Conservation (phyloP, 1,139 yeast species). For the Suhomyces terraborum region DNA sequence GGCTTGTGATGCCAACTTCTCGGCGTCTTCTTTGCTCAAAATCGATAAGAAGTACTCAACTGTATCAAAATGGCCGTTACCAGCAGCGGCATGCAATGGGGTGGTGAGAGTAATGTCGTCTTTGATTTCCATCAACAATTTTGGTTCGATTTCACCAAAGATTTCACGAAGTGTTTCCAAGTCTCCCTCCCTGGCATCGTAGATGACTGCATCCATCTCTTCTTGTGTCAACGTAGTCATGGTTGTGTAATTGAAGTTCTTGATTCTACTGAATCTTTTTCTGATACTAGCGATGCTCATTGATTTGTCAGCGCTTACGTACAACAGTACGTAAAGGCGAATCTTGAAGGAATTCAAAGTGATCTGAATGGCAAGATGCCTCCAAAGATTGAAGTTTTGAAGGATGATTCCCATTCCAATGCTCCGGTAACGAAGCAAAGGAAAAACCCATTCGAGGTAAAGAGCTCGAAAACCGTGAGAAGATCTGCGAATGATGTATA, state of each 20-base stretch:
- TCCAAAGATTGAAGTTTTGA: conserved; percentile 31
- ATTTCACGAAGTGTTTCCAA: conserved; percentile 69
- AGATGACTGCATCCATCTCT: conserved; percentile 77
- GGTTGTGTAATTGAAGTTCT: background rate
- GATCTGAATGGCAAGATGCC: conserved; percentile 17
- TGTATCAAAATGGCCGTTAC: conserved; percentile 83
- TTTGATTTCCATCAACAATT: conserved; percentile 50
- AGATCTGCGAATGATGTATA: conserved; percentile 40
- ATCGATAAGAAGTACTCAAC: conserved; percentile 60
- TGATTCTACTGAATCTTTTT: background rate
- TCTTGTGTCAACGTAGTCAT: conserved; percentile 54
- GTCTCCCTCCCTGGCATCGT: conserved; percentile 88
- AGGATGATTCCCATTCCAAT: background rate
- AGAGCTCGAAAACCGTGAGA: conserved; percentile 31
- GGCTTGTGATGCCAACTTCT: conserved; percentile 50
- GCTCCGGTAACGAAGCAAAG: conserved; percentile 6
- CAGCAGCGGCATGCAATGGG: conserved; percentile 92
- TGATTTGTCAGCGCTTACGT: conserved; percentile 4
- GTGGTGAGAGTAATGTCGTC: conserved; percentile 71
- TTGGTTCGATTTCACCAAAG: conserved; percentile 61
- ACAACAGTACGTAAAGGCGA: background rate
- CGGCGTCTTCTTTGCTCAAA: conserved; percentile 47
- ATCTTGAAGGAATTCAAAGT: background rate
- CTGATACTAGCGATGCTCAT: conserved; percentile 7
- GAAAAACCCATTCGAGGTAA: too few relatives aligned